Base-by-base conservation (phyloP, 495 filamentous ascomycete genomes). In the Chaetomium cochliodes region DNA sequence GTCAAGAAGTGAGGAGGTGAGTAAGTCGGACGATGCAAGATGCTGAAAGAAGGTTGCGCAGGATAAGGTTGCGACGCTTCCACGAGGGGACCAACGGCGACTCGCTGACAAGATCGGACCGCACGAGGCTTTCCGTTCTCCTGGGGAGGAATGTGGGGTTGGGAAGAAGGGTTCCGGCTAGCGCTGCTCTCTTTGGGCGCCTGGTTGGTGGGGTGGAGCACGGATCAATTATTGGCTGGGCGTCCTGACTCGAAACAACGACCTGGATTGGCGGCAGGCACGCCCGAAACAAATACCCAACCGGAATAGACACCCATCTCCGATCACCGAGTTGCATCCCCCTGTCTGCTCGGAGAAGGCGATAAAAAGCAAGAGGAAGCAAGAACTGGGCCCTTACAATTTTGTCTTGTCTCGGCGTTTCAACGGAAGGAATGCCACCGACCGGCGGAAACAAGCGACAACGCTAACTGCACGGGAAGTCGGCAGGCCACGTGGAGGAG, bases 121-220 rank as follows among this genome's bases (percentile, higher is more conserved):
- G 53, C 53, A 56, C 18, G 30, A 39, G 30, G 53, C 30, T 39
- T 39, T 52, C 30, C 53, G 23, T 5, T 41, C 33, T 5, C 8
- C 7, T 23, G 8, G 28, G 28, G 33, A 16, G 9, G 39, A 58
- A 58, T 58, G 55, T 58, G 55, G 55, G 55, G 55, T 58, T 37
- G 33, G 28, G 20, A 39, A 37, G 33, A 37, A 37, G 33, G 33
- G 54, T 22, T 39, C 33, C 41, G 30, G 33, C 20, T n/a, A 42
- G 33, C 37, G 18, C 54, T n/a, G 20, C 26, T 20, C 30, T 33
- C 50, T 52, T 37, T 41, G 20, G 20, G 30, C 33, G 30, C 18
- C 33, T 11, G 18, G 23, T 5, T 20, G 57, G 37, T 30, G 57
- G 57, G 41, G 57, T 9, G 39, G 57, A 16, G 57, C 57, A 47